Base-by-base conservation (phyloP, 257 asterid genomes). In the Petrea volubilis region DNA sequence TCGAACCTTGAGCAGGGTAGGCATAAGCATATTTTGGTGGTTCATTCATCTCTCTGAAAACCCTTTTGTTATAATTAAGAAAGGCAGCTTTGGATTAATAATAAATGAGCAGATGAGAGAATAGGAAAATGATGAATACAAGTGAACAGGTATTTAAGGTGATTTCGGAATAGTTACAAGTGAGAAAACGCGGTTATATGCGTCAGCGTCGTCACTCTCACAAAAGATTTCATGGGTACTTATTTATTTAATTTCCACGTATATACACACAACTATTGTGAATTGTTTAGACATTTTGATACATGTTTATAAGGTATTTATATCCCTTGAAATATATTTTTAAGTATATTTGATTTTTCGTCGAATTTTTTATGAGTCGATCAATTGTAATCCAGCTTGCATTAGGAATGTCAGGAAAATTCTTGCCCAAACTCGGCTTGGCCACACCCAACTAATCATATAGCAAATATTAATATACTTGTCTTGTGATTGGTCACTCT, bases 21-120 rank as follows among this genome's bases (percentile, higher is more conserved):
- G 96, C 85, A 78, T 89, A 87, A 2, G 87, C 90, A 73, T 90
- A 89, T 65, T 89, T 89, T 47, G 96, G 96, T 53, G 94, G 89
- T 70, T 90, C 89, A 56, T 53, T 87, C 96, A 87, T 89, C 12
- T 72, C 46, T 55, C 10, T 1, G 18, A 13, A 24, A 38, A 6
- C 38, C 53, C 13, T 6, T 8, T 10, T 23, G 1, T 70, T 57
- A n/a, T 28, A 28, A 43, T 43, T 23, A 13, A 6, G 28, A 5
- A 41, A 40, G 40, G n/a, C 31, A 4, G 24, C 41, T 51, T 14
- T 21, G 27, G 14, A 9, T 14, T 5, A 53, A 38, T 23, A 21
- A 38, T 4, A 38, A 38, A 1, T 38, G 4, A 7, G 18, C 4
- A 10, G 3, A 18, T 2, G 50, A 11, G 11, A 12, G 21, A 12